Evolutionary conservation across 108 stramenopile species (phyloP).

Genomic region (Nitzschia sp.): DNA sequence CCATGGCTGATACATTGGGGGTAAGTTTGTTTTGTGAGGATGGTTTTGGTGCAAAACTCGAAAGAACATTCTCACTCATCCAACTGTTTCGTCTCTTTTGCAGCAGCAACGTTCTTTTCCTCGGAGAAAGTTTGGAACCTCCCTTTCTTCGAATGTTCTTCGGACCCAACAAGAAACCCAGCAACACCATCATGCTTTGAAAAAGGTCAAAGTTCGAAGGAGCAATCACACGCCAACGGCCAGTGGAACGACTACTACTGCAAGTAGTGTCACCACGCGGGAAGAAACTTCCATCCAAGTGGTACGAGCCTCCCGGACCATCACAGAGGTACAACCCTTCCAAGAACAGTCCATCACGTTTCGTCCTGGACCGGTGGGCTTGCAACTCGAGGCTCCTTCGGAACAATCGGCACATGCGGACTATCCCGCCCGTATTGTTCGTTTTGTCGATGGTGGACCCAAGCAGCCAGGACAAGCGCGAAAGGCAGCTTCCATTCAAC

Average conservation of each 20-base stretch:
- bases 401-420: constrained; percentile 12
- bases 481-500: constrained; percentile 40
- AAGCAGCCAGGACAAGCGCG: constrained; percentile 49
- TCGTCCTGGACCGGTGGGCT: constrained; percentile 52
- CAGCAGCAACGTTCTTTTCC: not conserved
- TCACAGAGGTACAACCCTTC: not conserved
- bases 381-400: constrained; percentile 54
- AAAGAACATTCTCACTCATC: no score
- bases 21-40: no score
- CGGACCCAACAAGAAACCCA: not conserved
- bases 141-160: constrained; percentile 7
- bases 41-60: no score
- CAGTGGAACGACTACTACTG: not conserved
- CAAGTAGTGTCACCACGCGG: no score
- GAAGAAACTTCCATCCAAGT: not conserved
- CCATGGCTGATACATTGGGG: no score
- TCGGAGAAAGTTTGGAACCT: constrained; percentile 11
- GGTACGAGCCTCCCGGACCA: not conserved
- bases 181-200: not conserved
- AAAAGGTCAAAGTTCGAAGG: constrained; percentile 17
- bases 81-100: no score
- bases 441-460: constrained; percentile 48
- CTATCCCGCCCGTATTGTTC: constrained; percentile 39
- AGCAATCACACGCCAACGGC: not conserved
- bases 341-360: constrained; percentile 39